Conservation (phyloP, 164 flowering plant genomes). For the Umbilicus rupestris region DNA sequence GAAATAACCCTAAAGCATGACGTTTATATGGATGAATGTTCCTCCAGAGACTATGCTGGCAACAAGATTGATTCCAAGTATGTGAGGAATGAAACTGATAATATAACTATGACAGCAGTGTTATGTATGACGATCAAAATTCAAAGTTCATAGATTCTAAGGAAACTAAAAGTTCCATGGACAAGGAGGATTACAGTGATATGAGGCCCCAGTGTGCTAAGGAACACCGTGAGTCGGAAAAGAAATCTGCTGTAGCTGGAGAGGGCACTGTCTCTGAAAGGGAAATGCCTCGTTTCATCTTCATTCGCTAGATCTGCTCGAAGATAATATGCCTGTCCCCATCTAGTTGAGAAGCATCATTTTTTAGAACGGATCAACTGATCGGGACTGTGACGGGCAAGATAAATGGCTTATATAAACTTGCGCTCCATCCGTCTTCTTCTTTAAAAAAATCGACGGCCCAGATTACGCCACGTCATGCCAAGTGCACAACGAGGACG, state of each 20-base stretch:
- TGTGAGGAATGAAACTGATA: conserved; percentile 26
- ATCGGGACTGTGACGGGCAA: too few species aligned
- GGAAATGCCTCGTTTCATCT: conserved; percentile 38
- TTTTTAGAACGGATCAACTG: too few species aligned
- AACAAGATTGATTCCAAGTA: conserved; percentile 21
- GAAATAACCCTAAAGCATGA: conserved; percentile 18
- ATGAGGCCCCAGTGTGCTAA: conserved; percentile 25
- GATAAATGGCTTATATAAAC: neutral
- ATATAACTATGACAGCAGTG: conserved; percentile 32
- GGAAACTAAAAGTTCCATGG: conserved; percentile 34
- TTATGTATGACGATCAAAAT: conserved; percentile 32
- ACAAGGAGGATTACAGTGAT: conserved; percentile 34
- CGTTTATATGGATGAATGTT: conserved; percentile 25
- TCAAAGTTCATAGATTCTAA: conserved; percentile 31
- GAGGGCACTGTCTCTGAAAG: conserved; percentile 33
- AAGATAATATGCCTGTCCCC: too few species aligned
- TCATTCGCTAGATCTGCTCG: too few species aligned
- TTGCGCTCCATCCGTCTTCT: too few species aligned
- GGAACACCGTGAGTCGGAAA: conserved; percentile 24
- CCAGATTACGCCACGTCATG: too few species aligned
- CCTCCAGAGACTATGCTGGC: conserved; percentile 34
- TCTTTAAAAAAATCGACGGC: too few species aligned
- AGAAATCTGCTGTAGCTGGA: conserved; percentile 22
- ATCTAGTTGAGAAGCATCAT: too few species aligned
- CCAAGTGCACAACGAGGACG: too few species aligned